These are phyloP conservation scores for Corchorus capsularis DNA, from an alignment of 345 rosid genomes.

Conservation along the genomic window DNA sequence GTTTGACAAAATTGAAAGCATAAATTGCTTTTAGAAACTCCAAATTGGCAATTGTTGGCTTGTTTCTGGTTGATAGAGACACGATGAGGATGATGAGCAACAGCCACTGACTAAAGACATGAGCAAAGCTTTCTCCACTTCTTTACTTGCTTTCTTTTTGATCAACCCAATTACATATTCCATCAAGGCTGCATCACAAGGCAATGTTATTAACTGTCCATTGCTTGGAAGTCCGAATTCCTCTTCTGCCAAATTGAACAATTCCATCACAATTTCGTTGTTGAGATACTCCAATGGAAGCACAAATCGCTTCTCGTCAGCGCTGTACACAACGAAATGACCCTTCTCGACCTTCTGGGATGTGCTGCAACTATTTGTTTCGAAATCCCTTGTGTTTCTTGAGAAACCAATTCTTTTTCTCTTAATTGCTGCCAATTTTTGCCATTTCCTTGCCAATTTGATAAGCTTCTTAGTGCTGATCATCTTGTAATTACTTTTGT, in stretches of 20 bases:
- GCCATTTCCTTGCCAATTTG: slow-evolving; percentile 43
- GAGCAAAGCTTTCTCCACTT: slow-evolving; percentile 26
- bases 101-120: too few species aligned
- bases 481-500: slow-evolving; percentile 19
- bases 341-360: slow-evolving; percentile 21
- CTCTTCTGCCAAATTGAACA: slow-evolving; percentile 33
- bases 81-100: too few species aligned
- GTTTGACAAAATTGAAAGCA: background rate
- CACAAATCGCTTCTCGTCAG: slow-evolving; percentile 17
- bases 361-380: background rate
- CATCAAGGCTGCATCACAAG: slow-evolving; percentile 33
- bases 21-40: background rate
- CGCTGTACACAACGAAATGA: slow-evolving; percentile 16
- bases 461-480: slow-evolving; percentile 34
- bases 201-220: slow-evolving; percentile 28
- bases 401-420: slow-evolving; percentile 27
- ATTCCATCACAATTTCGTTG: slow-evolving; percentile 16
- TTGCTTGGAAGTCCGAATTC: slow-evolving; percentile 33
- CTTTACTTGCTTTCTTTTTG: slow-evolving; percentile 10
- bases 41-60: slow-evolving; percentile 1
- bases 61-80: background rate
- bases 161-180: slow-evolving; percentile 23
- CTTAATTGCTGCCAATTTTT: slow-evolving; percentile 25
- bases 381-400: background rate
- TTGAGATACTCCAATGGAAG: slow-evolving; percentile 17